These are phyloP conservation scores for Plenodomus tracheiphilus DNA, from an alignment of 2,329 filamentous ascomycete species.

Conservation along the genomic window DNA sequence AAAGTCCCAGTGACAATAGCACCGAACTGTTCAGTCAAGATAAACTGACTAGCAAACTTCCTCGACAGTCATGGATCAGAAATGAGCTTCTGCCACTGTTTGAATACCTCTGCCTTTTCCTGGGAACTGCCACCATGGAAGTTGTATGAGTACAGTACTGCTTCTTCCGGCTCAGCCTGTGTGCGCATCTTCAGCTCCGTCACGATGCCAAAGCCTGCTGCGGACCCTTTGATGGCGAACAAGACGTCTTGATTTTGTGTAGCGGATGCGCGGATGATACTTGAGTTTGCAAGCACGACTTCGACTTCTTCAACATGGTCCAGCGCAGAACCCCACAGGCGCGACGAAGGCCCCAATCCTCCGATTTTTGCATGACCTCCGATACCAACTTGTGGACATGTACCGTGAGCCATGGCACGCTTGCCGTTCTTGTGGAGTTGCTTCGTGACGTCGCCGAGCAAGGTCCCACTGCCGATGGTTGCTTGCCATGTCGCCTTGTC, in stretches of 20 bases:
- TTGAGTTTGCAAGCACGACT: slow-evolving; percentile 47
- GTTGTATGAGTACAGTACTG: slow-evolving; percentile 40
- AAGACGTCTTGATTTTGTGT: slow-evolving; percentile 46
- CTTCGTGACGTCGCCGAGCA: slow-evolving; percentile 48
- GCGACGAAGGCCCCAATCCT: slow-evolving; percentile 37
- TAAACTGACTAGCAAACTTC: slow-evolving; percentile 40
- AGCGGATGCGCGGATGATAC: slow-evolving; percentile 44
- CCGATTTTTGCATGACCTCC: slow-evolving; percentile 45
- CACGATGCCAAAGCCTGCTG: slow-evolving; percentile 48
- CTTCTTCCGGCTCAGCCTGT: slow-evolving; percentile 35
- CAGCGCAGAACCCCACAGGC: slow-evolving; percentile 39
- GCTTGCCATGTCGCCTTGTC: slow-evolving; percentile 50
- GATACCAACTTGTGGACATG: slow-evolving; percentile 42
- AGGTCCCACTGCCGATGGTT: slow-evolving; percentile 54
- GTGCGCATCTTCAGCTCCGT: slow-evolving; percentile 46
- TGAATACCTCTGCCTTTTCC: slow-evolving; percentile 36
- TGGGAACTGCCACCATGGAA: slow-evolving; percentile 27
- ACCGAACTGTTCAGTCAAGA: slow-evolving; percentile 33
- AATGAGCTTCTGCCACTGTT: slow-evolving; percentile 42
- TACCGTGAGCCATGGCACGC: slow-evolving; percentile 54
- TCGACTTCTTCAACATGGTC: slow-evolving; percentile 42
- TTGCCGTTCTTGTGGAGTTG: slow-evolving; percentile 40
- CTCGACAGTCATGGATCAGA: slow-evolving; percentile 35
- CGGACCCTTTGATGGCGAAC: slow-evolving; percentile 49
- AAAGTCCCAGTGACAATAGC: slow-evolving; percentile 39